Conservation (phyloP, 306 rosid genomes). For the Fragaria nilgerrensis region DNA sequence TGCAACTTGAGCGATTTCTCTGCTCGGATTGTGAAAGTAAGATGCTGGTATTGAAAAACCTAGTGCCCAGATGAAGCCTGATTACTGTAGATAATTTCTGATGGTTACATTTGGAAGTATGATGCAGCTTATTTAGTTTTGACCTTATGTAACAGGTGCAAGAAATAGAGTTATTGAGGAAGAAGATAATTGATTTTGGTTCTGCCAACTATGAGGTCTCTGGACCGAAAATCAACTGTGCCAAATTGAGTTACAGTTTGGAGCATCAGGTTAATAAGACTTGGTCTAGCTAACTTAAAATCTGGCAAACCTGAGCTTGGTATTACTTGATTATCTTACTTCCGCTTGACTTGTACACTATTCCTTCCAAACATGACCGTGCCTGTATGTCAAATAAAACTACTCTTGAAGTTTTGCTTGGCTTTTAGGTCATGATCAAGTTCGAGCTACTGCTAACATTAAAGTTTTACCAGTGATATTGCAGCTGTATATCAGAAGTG, state of each 20-base stretch:
- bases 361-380: background rate
- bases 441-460: background rate
- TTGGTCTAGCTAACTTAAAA: background rate
- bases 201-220: background rate
- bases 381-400: background rate
- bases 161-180: background rate
- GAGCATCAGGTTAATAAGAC: background rate
- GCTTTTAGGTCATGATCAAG: background rate
- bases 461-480: background rate
- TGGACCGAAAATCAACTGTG: background rate
- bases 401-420: background rate
- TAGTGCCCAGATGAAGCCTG: background rate
- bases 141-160: background rate
- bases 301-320: background rate
- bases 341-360: background rate
- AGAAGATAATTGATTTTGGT: background rate
- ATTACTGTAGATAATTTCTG: background rate
- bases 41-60: background rate
- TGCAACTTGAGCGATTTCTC: background rate
- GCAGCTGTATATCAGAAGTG: background rate
- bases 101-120: background rate
- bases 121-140: background rate
- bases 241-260: background rate
- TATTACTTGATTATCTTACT: background rate
- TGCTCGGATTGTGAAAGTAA: background rate